Conservation (phyloP, 2,329 filamentous ascomycete genomes). For the Mycosphaerella arachidis region DNA sequence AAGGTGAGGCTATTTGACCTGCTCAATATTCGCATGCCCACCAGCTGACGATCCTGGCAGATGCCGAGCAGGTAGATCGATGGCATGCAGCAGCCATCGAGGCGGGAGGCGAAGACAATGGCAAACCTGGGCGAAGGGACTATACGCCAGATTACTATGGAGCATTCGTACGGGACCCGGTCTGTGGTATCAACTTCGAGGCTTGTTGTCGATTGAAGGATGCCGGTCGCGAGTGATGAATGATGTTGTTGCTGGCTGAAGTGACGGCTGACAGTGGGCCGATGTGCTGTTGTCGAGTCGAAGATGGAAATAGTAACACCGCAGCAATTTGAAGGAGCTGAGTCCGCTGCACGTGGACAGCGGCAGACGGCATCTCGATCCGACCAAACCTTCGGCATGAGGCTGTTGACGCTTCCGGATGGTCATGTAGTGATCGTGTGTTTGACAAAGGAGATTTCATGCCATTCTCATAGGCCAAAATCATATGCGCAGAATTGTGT, state of each 20-base stretch:
- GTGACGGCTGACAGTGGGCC: too few relatives aligned
- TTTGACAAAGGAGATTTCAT: neutral
- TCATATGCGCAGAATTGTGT: neutral
- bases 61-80: constrained; percentile 6
- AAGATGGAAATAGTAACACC: neutral
- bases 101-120: constrained; percentile 14
- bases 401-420: neutral
- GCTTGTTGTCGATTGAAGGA: neutral
- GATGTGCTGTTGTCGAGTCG: too few relatives aligned
- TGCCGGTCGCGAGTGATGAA: too few relatives aligned
- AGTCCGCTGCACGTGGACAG: neutral
- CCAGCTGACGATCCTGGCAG: neutral
- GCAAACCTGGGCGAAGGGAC: constrained; percentile 8
- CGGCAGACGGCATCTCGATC: neutral
- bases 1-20: neutral
- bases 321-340: neutral
- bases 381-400: neutral
- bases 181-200: constrained; percentile 11
- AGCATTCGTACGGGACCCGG: constrained; percentile 11
- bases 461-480: neutral
- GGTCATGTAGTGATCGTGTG: neutral
- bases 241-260: too few relatives aligned
- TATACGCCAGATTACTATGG: constrained; percentile 15
- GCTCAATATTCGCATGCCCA: neutral
- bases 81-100: constrained; percentile 11